phyloP scores from a whole-genome alignment of 257 asterid species.

The Penstemon davidsonii region DNA sequence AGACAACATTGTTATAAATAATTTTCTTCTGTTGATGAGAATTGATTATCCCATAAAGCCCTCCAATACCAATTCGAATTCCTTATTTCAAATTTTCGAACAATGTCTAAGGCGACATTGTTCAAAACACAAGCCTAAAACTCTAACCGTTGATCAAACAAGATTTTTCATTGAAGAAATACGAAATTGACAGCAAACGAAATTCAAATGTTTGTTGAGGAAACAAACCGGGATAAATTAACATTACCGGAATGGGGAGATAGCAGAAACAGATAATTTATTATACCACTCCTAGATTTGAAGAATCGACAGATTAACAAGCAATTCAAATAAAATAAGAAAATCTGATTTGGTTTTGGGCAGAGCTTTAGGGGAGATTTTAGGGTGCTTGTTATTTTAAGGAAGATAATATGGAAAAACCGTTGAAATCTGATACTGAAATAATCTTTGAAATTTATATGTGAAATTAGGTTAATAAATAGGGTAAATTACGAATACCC shows the following conservation, averaged over 20 bases:
- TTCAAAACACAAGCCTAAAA: slow-evolving; percentile 33
- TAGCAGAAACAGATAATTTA: slow-evolving; percentile 2
- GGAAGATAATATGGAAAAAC: slow-evolving; percentile 27
- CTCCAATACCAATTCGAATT: slow-evolving; percentile 24
- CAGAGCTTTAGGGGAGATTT: slow-evolving; percentile 25
- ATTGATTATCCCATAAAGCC: slow-evolving; percentile 20
- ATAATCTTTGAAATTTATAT: no score
- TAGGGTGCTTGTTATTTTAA: slow-evolving; percentile 24
- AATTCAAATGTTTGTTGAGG: slow-evolving; percentile 2
- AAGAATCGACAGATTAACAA: slow-evolving; percentile 4
- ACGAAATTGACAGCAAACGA: not conserved
- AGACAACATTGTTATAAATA: slow-evolving; percentile 47
- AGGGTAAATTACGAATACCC: no score
- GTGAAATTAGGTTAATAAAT: no score
- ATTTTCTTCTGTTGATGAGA: not conserved
- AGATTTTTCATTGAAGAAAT: not conserved
- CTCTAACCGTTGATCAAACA: slow-evolving; percentile 36
- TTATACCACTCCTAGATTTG: not conserved
- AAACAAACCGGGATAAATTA: slow-evolving; percentile 18
- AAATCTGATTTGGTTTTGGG: not conserved
- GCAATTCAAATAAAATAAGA: not conserved
- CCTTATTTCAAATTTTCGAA: slow-evolving; percentile 21
- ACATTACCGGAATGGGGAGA: slow-evolving; percentile 8
- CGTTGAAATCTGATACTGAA: slow-evolving; percentile 41
- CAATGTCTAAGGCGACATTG: slow-evolving; percentile 50